Evolutionary conservation across 495 filamentous ascomycete species (phyloP), one percentile per base, ranked within the genome.

Genomic region (Lichina pygmaea): DNA sequence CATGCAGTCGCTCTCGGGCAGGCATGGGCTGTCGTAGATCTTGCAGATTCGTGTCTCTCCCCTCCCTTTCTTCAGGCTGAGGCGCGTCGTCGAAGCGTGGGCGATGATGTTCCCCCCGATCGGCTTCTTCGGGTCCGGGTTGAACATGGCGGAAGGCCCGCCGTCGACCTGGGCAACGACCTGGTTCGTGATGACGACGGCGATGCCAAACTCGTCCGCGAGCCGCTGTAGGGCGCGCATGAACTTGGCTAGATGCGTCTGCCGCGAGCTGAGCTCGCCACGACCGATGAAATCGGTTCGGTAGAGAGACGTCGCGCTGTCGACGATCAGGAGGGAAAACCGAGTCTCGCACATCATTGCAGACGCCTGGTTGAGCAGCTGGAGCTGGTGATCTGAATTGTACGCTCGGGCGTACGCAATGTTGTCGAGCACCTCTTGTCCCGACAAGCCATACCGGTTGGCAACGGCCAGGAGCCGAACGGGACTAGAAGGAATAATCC

Each of bases 321-420:
- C 89, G 47, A 97, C 91, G 41, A 97, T 72, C 36, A 97, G 70
- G 6, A 97, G 69, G 13, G 86, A 93, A 64, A 97, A 97, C 6
- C 89, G 77, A 3, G 89, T 95, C 59, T 95, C 91, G 48, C 85
- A 93, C 89, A 97, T 97, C 89, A 97, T 97, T 43, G 80, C 70
- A 7, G 91, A 81, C 12, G 89, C 89, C 57, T 95, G 86, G 57
- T 83, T 92, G 44, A 97, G 72, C 6, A 97, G 68, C 57, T 91
- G 81, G 15, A 95, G 69, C 57, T 97, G 89, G 58, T 97, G 89
- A 49, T 97, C 89, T 2, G 85, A 94, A 59, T 97, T 97, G 63
- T 97, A 97, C 3, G 89, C 89, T 37, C 89, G 77, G 34, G 89
- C 89, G 61, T 97, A 97, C 4, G 89, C 89, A 38, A 97, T 82